Base-by-base conservation (phyloP, 2,329 filamentous ascomycete species). In the Penicillium brasilianum region DNA sequence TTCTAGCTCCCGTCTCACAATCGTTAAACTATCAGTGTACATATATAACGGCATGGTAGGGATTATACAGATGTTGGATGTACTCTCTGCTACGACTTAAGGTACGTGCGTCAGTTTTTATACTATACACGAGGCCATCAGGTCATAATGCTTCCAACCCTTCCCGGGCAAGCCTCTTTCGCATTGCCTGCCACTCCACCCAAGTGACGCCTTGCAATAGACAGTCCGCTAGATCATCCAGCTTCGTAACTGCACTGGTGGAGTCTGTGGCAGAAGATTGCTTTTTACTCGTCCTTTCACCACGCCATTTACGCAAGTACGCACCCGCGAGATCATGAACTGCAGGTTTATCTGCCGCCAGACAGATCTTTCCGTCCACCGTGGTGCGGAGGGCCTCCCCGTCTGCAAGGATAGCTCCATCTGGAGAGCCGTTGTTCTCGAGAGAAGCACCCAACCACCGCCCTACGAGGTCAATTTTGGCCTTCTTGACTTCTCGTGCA, bases 171-270 rank as follows among this genome's bases (percentile, higher is more conserved):
- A 79, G 55, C 14, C 66, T 60, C 41, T 72, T 67, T 44, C 72
- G 67, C 71, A 73, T 76, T 9, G 62, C 70, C 71, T 92, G 86
- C 92, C 92, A 96, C 62, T 87, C 83, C 39, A 92, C 76, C 87
- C 90, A 94, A 2, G 90, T 88, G 60, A 92, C 82, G 2, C 88
- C 92, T 74, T 96, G 92, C 57, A 95, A 74, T 28, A 95, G 78
- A 72, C 88, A 90, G 78, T 96, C 92, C 0, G 91, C 90, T 53
- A 96, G 77, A 78, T 96, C 92, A 75, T 96, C 92, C 56, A 94
- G 75, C 76, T 95, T 95, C n/a, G 70, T 74, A 36, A 76, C 67
- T 37, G 66, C 63, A 48, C 25, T 32, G 3, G 7, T 25, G 10
- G 28, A n/a, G 4, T 16, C 52, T 14, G 22, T 34, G 8, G 46